Base-by-base conservation (phyloP, 495 filamentous ascomycete species). In the Aspergillus steynii region DNA sequence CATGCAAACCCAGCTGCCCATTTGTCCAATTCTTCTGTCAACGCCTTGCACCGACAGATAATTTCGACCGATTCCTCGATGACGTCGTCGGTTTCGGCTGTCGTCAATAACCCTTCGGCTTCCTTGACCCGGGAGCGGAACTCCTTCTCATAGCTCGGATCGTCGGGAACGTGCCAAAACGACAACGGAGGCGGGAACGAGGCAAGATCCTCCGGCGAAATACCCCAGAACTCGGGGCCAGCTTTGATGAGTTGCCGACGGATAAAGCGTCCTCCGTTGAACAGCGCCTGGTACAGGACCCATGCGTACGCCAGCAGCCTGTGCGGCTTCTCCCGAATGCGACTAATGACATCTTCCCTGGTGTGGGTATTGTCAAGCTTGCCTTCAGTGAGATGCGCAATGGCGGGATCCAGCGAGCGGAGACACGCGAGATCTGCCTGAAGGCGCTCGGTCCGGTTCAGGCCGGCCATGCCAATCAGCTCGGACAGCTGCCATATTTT, bases 231-330 rank as follows among this genome's bases (percentile, higher is more conserved):
- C 8, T 69, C 69, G 0, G 65, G 32, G 9, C 79, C 77, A 9
- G 77, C 82, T 15, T 68, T 66, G 34, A 68, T 53, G 1, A 87
- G 65, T 31, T 78, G 69, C 1, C 66, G 65, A 15, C 83, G 75
- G 27, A 88, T 79, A 67, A 76, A 82, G 3, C 84, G 71, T 4
- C 85, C 85, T 10, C 85, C 85, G 32, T 77, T 78, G 58, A 88
- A 83, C 0, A 87, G 66, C 5, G 85, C 85, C 75, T 86, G 82
- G 63, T 87, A 86, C 55, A 85, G 74, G 28, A 84, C 78, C 83
- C 84, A 86, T 2, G 79, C 74, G 63, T 86, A 86, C 1, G 85
- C 82, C 15, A 88, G 58, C 0, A 85, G 68, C 0, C 81, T 63
- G 59, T 85, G 82, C n/a, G 82, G 82, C 34, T 77, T 78, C 26